These are phyloP conservation scores for Candida suzukii DNA, from an alignment of 805 yeast species.

Conservation along the genomic window DNA sequence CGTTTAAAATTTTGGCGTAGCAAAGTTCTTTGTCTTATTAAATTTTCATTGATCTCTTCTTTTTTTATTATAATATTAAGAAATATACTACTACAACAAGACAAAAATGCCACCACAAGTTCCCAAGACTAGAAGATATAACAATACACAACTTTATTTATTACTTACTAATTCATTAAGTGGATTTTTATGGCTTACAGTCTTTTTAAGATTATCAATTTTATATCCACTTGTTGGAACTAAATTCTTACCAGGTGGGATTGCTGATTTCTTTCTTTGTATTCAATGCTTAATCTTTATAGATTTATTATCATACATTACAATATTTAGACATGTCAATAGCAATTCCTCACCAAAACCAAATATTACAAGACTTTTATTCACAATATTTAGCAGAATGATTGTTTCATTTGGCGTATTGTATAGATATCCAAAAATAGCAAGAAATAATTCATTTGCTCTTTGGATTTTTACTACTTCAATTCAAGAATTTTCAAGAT, in stretches of 20 bases:
- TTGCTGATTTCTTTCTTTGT: conserved; percentile 50
- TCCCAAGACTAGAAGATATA: conserved; percentile 7
- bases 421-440: conserved; percentile 19
- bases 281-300: conserved; percentile 9
- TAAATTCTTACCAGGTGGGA: conserved; percentile 61
- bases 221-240: conserved; percentile 61
- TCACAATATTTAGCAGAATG: conserved; percentile 8
- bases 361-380: conserved; percentile 4
- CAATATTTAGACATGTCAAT: conserved; percentile 9
- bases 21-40: no score
- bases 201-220: conserved; percentile 40
- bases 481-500: conserved; percentile 16
- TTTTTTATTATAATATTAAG: no score
- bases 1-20: no score
- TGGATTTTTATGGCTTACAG: conserved; percentile 40
- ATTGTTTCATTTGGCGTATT: conserved; percentile 6
- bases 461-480: conserved; percentile 14
- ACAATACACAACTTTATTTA: conserved; percentile 17
- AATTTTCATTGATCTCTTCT: no score
- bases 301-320: conserved; percentile 14
- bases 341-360: conserved; percentile 3
- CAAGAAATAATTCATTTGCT: conserved; percentile 17
- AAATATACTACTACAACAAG: no score
- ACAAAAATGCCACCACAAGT: conserved; percentile 4
- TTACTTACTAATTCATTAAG: conserved; percentile 19